A percentile compares a stretch with the other conserved stretches of the same genome.
Evolutionary conservation across 495 filamentous ascomycete genomes (phyloP).

Genomic region (Talaromyces thailandensis): DNA sequence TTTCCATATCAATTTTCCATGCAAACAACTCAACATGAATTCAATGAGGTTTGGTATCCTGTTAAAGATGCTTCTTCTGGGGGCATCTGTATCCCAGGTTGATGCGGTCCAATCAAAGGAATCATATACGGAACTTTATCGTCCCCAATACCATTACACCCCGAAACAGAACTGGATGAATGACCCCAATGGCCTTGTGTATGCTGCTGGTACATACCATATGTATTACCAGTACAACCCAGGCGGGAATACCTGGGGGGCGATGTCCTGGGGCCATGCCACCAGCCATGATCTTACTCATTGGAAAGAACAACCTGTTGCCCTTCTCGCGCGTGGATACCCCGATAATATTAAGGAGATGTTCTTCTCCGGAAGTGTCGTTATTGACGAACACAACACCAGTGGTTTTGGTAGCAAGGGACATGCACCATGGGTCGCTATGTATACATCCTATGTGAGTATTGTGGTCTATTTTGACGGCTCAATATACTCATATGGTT

Average conservation of each 20-base stretch:
- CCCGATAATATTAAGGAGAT: conserved; percentile 35
- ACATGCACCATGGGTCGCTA: conserved; percentile 42
- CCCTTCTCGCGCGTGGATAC: conserved; percentile 29
- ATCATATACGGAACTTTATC: conserved; percentile 33
- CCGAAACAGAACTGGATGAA: conserved; percentile 48
- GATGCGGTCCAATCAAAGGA: background rate
- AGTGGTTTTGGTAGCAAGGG: conserved; percentile 45
- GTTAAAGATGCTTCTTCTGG: background rate
- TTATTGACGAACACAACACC: conserved; percentile 46
- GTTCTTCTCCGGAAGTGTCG: conserved; percentile 44
- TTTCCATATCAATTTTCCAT: background rate
- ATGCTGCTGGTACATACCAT: conserved; percentile 25
- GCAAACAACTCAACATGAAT: background rate
- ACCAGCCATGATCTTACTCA: conserved; percentile 29
- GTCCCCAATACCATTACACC: conserved; percentile 43
- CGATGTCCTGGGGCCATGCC: conserved; percentile 35
- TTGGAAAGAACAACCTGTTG: conserved; percentile 29
- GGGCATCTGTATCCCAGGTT: background rate
- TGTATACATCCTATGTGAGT: conserved; percentile 42
- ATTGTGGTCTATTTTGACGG: background rate
- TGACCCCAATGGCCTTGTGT: conserved; percentile 50
- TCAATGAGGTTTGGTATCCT: background rate
- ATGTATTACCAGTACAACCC: conserved; percentile 36
- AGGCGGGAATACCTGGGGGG: conserved; percentile 20
- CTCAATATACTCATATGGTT: background rate